Evolutionary conservation across 805 yeast genomes (phyloP).

Genomic region (Yamadazyma nakazawae): DNA sequence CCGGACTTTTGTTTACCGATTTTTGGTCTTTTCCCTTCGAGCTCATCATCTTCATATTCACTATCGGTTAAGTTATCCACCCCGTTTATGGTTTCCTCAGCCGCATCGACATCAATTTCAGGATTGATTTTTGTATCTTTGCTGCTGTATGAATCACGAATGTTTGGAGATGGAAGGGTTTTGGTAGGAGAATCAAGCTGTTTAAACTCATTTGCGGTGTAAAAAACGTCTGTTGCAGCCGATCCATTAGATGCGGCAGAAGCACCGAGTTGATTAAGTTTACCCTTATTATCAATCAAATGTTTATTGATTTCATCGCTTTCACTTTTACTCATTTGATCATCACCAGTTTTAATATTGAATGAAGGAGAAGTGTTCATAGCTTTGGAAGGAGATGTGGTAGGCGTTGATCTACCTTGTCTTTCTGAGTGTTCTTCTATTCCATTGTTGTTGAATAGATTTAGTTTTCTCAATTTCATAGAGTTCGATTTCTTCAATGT

Average conservation of each 20-base stretch:
- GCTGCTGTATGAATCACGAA: conserved; percentile 11
- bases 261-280: conserved; percentile 18
- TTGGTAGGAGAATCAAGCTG: conserved; percentile 11
- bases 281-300: conserved; percentile 13
- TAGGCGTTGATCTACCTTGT: background rate
- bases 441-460: conserved; percentile 27
- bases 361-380: conserved; percentile 18
- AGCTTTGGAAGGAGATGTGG: background rate
- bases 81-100: background rate
- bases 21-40: conserved; percentile 6
- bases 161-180: conserved; percentile 11
- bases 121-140: conserved; percentile 4
- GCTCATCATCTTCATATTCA: conserved; percentile 11
- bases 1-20: conserved; percentile 17
- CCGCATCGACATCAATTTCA: conserved; percentile 1
- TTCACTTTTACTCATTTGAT: conserved; percentile 15
- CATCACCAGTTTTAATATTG: conserved; percentile 14
- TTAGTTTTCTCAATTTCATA: conserved; percentile 38
- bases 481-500: conserved; percentile 40
- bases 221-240: conserved; percentile 17
- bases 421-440: conserved; percentile 9
- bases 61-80: background rate
- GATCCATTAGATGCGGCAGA: conserved; percentile 11
- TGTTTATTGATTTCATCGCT: conserved; percentile 16
- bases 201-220: conserved; percentile 18